Conservation (phyloP, 2,329 filamentous ascomycete genomes). For the Neonectria faginata region DNA sequence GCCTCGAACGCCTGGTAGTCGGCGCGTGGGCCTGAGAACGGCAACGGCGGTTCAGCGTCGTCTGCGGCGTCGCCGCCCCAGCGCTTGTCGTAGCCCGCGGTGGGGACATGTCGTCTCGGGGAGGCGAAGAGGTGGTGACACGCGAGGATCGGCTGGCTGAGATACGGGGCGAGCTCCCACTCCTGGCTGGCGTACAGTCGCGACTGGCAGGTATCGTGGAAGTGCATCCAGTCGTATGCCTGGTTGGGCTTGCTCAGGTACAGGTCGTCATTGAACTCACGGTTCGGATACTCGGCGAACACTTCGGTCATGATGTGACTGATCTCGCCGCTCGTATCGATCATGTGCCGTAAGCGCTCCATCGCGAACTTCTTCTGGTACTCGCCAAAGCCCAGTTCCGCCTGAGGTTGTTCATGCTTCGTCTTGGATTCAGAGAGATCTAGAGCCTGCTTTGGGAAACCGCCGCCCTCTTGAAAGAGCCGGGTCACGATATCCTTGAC, state of each 20-base stretch:
- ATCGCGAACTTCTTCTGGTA: conserved; percentile 78
- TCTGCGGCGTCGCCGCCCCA: conserved; percentile 60
- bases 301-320: conserved; percentile 85
- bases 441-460: conserved; percentile 73
- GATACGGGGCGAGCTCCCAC: conserved; percentile 90
- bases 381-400: conserved; percentile 77
- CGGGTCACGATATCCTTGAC: conserved; percentile 80
- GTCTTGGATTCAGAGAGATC: conserved; percentile 55
- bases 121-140: conserved; percentile 94
- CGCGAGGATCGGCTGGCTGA: conserved; percentile 86
- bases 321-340: conserved; percentile 82
- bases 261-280: conserved; percentile 92
- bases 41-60: conserved; percentile 66
- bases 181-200: conserved; percentile 86
- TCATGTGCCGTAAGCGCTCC: conserved; percentile 78
- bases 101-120: conserved; percentile 63
- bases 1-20: conserved; percentile 86
- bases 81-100: conserved; percentile 56
- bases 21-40: conserved; percentile 85
- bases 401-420: conserved; percentile 65
- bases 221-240: conserved; percentile 95
- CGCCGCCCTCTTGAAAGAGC: conserved; percentile 83
- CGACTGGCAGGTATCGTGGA: conserved; percentile 86
- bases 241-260: conserved; percentile 87
- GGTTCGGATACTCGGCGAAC: conserved; percentile 86